Evolutionary conservation across 1,139 yeast genomes (phyloP).

Genomic region (Kodamaea alishanica): DNA sequence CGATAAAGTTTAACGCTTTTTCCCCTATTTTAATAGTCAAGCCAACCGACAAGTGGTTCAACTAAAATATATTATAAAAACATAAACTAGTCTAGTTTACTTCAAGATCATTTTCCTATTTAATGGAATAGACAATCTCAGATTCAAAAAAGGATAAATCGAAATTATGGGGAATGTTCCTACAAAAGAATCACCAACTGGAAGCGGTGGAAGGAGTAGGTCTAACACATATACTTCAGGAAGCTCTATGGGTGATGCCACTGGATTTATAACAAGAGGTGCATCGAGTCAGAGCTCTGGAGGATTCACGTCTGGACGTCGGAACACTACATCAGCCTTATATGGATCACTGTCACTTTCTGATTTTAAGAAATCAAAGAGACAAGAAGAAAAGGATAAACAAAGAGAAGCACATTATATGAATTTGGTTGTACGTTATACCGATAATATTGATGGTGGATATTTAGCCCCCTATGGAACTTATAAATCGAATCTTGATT

Average conservation of each 20-base stretch:
- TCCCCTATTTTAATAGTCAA: no score
- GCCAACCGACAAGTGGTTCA: no score
- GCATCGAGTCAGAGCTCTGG: constrained; percentile 3
- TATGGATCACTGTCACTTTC: constrained; percentile 14
- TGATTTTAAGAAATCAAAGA: constrained; percentile 25
- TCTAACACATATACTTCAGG: constrained; percentile 14
- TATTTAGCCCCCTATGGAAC: constrained; percentile 85
- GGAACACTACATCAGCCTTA: constrained; percentile 20
- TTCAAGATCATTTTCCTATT: no score
- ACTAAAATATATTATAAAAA: no score
- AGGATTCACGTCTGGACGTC: constrained; percentile 10
- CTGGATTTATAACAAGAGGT: constrained; percentile 11
- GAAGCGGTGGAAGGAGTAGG: constrained; percentile 26
- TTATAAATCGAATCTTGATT: constrained; percentile 72
- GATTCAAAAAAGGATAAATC: no score
- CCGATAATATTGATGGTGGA: constrained; percentile 74
- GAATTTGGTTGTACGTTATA: constrained; percentile 53
- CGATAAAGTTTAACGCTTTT: no score
- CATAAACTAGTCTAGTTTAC: no score
- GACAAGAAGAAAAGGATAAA: constrained; percentile 50
- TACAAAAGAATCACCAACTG: constrained; percentile 36
- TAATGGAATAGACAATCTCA: no score
- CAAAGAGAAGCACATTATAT: constrained; percentile 51
- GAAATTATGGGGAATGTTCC: constrained; percentile 57
- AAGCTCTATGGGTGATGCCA: constrained; percentile 8